Evolutionary conservation across 176 grass and related monocot species (phyloP), one percentile per base, ranked within the genome.

Genomic region (Ensete ventricosum): DNA sequence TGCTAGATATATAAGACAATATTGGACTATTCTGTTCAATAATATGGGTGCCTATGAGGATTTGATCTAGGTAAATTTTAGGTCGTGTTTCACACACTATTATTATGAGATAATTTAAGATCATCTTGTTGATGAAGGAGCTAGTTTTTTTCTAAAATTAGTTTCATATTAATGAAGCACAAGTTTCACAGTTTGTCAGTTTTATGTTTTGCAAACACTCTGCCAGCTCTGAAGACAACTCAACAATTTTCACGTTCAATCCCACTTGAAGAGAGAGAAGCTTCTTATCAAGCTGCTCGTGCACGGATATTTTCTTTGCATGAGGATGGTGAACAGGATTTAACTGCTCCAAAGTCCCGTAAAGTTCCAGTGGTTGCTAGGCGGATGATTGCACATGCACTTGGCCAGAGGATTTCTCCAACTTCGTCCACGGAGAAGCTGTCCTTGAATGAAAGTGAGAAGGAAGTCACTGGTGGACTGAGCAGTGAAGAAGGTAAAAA

Each of bases 321-420:
- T 55, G 59, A 69, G 49, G 16, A 73, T 71, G 54, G 80, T 53
- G 77, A 73, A 83, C 84, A 72, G 60, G 78, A 83, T 72, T 67
- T 25, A 14, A 65, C 51, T 76, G 69, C 22, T 14, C 67, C 69
- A 49, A 96, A 84, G 82, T 62, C 79, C 70, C 81, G 85, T 55
- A 84, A 81, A 71, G 83, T 88, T 78, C 89, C 89, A 52, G 77
- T 77, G n/a, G 90, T 89, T 65, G 95, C 90, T 84, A 82, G 77
- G 69, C 79, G 95, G 53, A 98, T 98, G 95, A 98, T 98, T 10
- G 88, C 90, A 10, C 95, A 98, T 55, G 95, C 95, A 29, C 95
- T 98, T 50, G 90, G 95, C 66, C 85, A 84, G 69, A 98, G 79
- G 77, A 81, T 91, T 62, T 57, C 73, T 69, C 76, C 81, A 69